Evolutionary conservation across 768 basidiomycete species (phyloP).

Genomic region (Dioszegia hungarica): DNA sequence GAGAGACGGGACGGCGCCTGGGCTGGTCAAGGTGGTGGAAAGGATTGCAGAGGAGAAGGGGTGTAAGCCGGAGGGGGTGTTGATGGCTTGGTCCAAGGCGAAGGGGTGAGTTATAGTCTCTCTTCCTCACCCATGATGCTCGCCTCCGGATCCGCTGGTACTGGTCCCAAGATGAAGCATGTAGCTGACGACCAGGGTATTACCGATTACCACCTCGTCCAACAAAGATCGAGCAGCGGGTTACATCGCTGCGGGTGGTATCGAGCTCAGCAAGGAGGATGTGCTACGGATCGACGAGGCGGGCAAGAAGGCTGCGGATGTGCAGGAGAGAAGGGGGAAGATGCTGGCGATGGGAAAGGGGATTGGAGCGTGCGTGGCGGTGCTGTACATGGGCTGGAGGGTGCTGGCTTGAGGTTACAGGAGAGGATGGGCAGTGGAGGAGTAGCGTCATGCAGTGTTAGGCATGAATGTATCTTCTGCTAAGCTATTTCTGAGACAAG

Average conservation of each 20-base stretch:
- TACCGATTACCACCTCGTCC: slow-evolving; percentile 23
- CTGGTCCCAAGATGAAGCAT: neutral
- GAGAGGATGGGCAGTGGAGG: no score
- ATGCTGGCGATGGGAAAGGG: neutral
- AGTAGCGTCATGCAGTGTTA: no score
- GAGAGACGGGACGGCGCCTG: neutral
- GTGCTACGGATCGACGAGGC: slow-evolving; percentile 42
- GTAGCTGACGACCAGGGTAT: slow-evolving; percentile 13
- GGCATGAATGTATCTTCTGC: no score
- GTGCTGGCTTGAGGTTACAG: no score
- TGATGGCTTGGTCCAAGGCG: slow-evolving; percentile 34
- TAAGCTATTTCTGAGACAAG: no score
- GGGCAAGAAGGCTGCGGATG: slow-evolving; percentile 20
- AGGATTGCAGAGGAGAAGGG: slow-evolving; percentile 10
- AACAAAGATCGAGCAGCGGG: slow-evolving; percentile 11
- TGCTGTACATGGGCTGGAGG: no score
- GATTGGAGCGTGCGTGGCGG: no score
- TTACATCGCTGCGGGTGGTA: slow-evolving; percentile 21
- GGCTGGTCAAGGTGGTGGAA: slow-evolving; percentile 13
- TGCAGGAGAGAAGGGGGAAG: neutral
- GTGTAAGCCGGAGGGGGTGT: slow-evolving; percentile 30
- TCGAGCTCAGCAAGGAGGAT: slow-evolving; percentile 30
- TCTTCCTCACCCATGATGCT: no score
- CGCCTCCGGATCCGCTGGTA: no score
- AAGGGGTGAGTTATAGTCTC: slow-evolving; percentile 28